Conservation (phyloP, 73 alveolate genomes). For the Paraurostyla sp. region DNA sequence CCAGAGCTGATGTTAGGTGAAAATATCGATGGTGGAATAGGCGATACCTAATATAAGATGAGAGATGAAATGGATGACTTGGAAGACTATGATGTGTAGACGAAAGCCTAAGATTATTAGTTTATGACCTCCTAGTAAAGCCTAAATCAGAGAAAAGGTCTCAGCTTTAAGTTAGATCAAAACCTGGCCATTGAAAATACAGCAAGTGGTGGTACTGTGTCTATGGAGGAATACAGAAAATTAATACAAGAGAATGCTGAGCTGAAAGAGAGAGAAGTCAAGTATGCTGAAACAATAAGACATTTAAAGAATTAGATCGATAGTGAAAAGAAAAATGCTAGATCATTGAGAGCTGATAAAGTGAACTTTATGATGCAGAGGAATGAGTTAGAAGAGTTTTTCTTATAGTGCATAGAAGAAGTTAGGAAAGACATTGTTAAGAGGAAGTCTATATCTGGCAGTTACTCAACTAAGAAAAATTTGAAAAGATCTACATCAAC, state of each 20-base stretch:
- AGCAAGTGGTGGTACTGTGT: neutral
- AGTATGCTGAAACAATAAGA: conserved; percentile 73
- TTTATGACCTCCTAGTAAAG: too few relatives aligned
- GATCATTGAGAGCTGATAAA: conserved; percentile 64
- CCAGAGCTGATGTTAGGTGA: neutral
- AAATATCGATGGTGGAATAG: neutral
- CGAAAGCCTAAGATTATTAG: too few relatives aligned
- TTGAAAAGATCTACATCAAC: conserved; percentile 64
- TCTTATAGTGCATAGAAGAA: conserved; percentile 90
- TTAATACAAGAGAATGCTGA: conserved; percentile 58
- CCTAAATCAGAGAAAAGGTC: too few relatives aligned
- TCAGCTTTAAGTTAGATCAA: too few relatives aligned
- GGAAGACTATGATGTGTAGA: too few relatives aligned
- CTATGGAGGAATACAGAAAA: conserved; percentile 54
- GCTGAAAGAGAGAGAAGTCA: conserved; percentile 62
- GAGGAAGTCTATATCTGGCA: conserved; percentile 49
- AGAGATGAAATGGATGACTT: too few relatives aligned
- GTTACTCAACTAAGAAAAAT: conserved; percentile 7
- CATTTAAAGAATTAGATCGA: conserved; percentile 63
- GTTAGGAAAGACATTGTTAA: conserved; percentile 89
- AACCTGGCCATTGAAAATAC: conserved; percentile 11
- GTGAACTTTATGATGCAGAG: conserved; percentile 68
- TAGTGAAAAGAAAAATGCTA: conserved; percentile 60
- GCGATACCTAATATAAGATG: neutral
- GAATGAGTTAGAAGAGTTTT: conserved; percentile 89